A percentile compares a stretch with the other conserved stretches of the same genome.
phyloP scores from a whole-genome alignment of 306 rosid genomes.

The Sesbania bispinosa region DNA sequence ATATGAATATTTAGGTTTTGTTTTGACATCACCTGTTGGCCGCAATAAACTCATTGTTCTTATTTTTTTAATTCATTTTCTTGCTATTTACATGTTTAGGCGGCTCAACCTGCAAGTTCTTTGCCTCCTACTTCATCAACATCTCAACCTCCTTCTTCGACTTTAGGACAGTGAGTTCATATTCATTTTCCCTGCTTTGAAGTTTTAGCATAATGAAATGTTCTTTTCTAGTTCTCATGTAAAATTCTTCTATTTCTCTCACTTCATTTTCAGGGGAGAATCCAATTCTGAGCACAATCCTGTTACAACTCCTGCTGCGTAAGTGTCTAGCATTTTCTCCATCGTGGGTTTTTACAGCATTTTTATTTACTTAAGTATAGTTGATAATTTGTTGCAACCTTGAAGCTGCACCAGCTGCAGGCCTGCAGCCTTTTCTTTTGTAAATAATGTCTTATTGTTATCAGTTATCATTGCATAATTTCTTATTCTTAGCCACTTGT shows the following conservation, averaged over 20 bases:
- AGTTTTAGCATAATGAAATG: not conserved
- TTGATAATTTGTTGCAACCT: conserved; percentile 10
- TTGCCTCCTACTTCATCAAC: conserved; percentile 32
- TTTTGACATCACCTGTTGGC: not conserved
- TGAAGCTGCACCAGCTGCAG: not conserved
- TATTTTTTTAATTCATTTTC: not conserved
- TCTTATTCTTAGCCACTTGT: not conserved
- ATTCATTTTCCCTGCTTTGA: not conserved
- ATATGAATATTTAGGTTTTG: not conserved
- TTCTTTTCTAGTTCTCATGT: not conserved
- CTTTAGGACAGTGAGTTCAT: conserved; percentile 51
- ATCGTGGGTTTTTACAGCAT: not conserved
- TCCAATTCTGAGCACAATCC: conserved; percentile 37
- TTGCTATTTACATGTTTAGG: conserved; percentile 23
- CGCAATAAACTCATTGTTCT: not conserved
- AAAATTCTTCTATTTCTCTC: not conserved
- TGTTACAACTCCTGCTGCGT: conserved; percentile 43
- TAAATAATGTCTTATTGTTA: not conserved
- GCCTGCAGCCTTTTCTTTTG: not conserved
- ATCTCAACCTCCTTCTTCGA: conserved; percentile 42
- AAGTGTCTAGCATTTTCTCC: conserved; percentile 27
- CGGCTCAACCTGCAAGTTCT: conserved; percentile 30
- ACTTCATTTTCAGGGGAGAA: conserved; percentile 38
- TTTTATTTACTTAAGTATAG: not conserved
- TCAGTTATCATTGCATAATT: not conserved